Conservation (phyloP, 2,329 filamentous ascomycete species). For the Ceratocystis harringtonii region DNA sequence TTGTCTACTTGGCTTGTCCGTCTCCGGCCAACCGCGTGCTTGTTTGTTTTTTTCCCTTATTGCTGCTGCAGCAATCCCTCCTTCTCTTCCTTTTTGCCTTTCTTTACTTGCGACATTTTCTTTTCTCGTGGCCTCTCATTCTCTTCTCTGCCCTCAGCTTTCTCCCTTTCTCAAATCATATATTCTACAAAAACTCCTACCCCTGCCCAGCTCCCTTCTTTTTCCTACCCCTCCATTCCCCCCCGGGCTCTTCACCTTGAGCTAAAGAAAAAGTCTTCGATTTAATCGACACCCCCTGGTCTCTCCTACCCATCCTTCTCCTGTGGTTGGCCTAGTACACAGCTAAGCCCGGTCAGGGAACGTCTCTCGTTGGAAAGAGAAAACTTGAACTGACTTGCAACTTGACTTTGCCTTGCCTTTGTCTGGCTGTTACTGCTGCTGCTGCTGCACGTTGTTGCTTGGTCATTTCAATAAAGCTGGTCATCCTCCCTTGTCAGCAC, state of each 20-base stretch:
- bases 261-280: not conserved
- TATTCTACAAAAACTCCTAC: not conserved
- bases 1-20: not conserved
- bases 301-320: not conserved
- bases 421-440: not conserved
- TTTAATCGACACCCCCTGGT: slow-evolving; percentile 5
- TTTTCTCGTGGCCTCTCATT: not conserved
- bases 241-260: not conserved
- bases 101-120: not conserved
- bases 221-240: slow-evolving; percentile 1
- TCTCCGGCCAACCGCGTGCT: not conserved
- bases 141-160: not conserved
- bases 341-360: not conserved
- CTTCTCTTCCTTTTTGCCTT: not conserved
- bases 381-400: not conserved
- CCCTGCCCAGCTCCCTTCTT: not conserved
- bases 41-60: not conserved
- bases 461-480: slow-evolving; percentile 7
- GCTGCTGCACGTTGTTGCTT: not conserved
- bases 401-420: not conserved
- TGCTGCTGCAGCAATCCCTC: too few species aligned
- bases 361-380: too few species aligned
- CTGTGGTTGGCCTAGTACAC: not conserved
- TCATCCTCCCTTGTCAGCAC: not conserved
- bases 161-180: not conserved